Evolutionary conservation across 2,329 filamentous ascomycete species (phyloP), one percentile per base, ranked within the genome.

Genomic region (Albophoma yamanashiensis): DNA sequence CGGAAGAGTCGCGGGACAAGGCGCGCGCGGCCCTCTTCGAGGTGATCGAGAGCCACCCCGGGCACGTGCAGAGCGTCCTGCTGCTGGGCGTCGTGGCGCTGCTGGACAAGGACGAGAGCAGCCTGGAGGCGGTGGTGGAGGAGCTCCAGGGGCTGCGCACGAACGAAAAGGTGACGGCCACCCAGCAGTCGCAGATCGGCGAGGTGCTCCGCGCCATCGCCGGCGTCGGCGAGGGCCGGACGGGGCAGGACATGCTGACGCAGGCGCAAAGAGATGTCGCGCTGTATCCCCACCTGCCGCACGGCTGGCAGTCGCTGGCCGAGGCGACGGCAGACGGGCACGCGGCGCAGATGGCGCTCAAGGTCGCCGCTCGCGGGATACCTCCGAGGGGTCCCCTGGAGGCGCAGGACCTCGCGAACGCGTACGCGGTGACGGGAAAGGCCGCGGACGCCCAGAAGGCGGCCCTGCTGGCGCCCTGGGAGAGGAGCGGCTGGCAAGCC

Each of bases 41-140:
- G 17, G 87, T 89, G 42, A 87, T 96, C 15, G 90, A 92, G 66
- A 81, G 79, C 57, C 77, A 89, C 57, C 84, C 90, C 0, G 83
- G 86, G 1, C 92, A 97, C 65, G 83, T 96, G 1, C 88, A 87
- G 63, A 88, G 91, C 0, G 84, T 95, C 1, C 82, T 92, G 0
- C 81, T 97, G 4, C 80, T 99, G 0, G 92, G 92, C 0, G 87
- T 91, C 3, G 89, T 97, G 65, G 91, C 91, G 0, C 79, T 95
- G 3, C 75, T 97, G 0, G 91, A 96, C 61, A 80, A 85, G 20
- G 92, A 97, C 68, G 78, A 80, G 25, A 91, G 95, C 65, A 89
- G 87, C 1, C 77, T 93, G 11, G 89, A 91, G 59, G 92, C 92
- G 0, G 92, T 96, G 0, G 80, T 85, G 3, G 84, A 89, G 8